Percentiles rank a stretch among this genome's conserved stretches.
Conservation (phyloP, 2,329 filamentous ascomycete species). For the Calonectria honghensis region DNA sequence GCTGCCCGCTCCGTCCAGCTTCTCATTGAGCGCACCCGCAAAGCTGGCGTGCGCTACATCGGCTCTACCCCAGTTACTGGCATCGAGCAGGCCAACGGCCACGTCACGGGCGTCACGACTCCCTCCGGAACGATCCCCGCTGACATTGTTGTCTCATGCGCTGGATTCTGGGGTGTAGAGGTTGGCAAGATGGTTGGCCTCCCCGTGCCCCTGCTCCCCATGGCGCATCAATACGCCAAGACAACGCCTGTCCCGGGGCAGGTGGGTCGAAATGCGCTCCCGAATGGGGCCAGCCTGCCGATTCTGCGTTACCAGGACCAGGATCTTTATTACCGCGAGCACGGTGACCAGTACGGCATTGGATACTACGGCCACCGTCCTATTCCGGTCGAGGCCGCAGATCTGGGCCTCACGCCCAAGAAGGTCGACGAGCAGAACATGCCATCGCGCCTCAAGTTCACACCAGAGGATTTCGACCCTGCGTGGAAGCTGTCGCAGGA, state of each 20-base stretch:
- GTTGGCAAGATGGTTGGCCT: slow-evolving; percentile 77
- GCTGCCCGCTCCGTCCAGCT: slow-evolving; percentile 77
- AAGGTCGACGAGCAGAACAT: slow-evolving; percentile 76
- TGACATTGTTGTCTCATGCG: slow-evolving; percentile 78
- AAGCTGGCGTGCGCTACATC: slow-evolving; percentile 75
- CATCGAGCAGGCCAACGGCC: slow-evolving; percentile 68
- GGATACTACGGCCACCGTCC: slow-evolving; percentile 79
- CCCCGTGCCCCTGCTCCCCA: slow-evolving; percentile 74
- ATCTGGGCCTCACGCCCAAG: slow-evolving; percentile 71
- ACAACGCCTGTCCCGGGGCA: slow-evolving; percentile 70
- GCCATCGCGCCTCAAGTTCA: slow-evolving; percentile 78
- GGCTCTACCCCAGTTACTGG: slow-evolving; percentile 74
- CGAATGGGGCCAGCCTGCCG: slow-evolving; percentile 72
- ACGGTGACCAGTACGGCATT: slow-evolving; percentile 77
- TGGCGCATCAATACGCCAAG: slow-evolving; percentile 79
- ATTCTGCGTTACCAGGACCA: slow-evolving; percentile 79
- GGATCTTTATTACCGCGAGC: slow-evolving; percentile 79
- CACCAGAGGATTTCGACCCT: slow-evolving; percentile 74
- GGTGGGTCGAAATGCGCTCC: slow-evolving; percentile 59
- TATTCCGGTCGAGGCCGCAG: slow-evolving; percentile 74
- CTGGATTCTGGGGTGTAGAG: slow-evolving; percentile 80
- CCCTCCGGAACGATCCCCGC: slow-evolving; percentile 69
- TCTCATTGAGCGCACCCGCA: slow-evolving; percentile 74
- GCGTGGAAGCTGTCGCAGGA: slow-evolving; percentile 75
- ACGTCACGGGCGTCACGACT: slow-evolving; percentile 74